phyloP scores from a whole-genome alignment of 2,329 filamentous ascomycete species.

The Exophiala sideris region DNA sequence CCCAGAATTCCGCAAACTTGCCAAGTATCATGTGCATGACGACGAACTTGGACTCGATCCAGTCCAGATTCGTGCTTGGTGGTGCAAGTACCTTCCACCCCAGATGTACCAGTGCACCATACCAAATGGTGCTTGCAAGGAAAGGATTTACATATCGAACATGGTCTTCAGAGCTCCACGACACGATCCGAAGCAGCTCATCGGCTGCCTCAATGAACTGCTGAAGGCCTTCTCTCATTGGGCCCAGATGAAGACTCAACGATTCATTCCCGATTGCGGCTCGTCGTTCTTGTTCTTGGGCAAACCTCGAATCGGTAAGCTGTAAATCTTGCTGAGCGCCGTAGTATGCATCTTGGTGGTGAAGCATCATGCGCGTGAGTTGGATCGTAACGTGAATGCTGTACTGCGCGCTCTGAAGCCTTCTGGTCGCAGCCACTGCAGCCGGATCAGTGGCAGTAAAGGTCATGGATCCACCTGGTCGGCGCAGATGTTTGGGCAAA shows the following conservation, averaged over 20 bases:
- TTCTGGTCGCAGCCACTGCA: not conserved
- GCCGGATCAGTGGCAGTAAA: not conserved
- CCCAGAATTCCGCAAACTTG: conserved; percentile 32
- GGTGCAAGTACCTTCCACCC: conserved; percentile 14
- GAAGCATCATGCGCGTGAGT: conserved; percentile 33
- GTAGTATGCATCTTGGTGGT: conserved; percentile 2
- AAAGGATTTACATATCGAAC: conserved; percentile 35
- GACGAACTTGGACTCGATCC: conserved; percentile 21
- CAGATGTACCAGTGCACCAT: conserved; percentile 32
- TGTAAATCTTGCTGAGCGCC: conserved; percentile 6
- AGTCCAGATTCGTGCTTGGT: not conserved
- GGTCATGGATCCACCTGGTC: conserved; percentile 31
- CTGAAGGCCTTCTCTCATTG: conserved; percentile 3
- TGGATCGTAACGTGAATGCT: conserved; percentile 36
- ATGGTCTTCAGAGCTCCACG: conserved; percentile 31
- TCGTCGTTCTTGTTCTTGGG: too few species aligned
- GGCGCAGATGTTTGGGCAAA: conserved; percentile 32
- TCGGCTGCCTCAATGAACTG: conserved; percentile 33
- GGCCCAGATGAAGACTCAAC: conserved; percentile 2
- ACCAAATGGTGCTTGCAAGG: conserved; percentile 34
- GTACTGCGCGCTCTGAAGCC: conserved; percentile 31
- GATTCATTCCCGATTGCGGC: not conserved
- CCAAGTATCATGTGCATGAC: conserved; percentile 29
- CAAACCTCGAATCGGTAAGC: not conserved
- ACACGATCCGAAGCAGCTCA: conserved; percentile 31